phyloP scores from a whole-genome alignment of 352 stramenopile genomes.

The Phytophthora sp. region DNA sequence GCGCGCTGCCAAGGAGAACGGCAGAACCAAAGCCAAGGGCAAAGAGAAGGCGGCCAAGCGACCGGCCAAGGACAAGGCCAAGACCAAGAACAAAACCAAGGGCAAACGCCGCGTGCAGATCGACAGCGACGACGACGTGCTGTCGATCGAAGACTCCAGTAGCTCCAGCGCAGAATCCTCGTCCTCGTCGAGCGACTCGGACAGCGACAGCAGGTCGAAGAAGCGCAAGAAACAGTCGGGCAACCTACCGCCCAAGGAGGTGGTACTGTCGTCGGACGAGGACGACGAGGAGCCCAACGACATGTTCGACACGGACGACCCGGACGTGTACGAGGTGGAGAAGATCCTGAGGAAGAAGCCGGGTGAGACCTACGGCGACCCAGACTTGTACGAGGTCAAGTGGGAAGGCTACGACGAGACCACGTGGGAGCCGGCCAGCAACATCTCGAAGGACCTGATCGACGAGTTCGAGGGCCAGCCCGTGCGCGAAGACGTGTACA shows the following conservation, averaged over 20 bases:
- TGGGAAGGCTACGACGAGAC: conserved; percentile 84
- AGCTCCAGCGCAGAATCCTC: conserved; percentile 35
- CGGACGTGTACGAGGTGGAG: conserved; percentile 86
- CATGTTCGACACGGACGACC: conserved; percentile 79
- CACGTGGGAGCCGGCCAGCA: conserved; percentile 77
- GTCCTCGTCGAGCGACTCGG: conserved; percentile 37
- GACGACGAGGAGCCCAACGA: conserved; percentile 77
- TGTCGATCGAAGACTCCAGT: conserved; percentile 36
- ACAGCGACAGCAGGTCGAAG: conserved; percentile 37
- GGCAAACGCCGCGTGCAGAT: conserved; percentile 30
- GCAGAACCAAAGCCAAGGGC: conserved; percentile 18
- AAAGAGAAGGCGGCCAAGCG: conserved; percentile 23
- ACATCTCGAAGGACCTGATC: conserved; percentile 83
- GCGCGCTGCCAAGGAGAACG: neutral
- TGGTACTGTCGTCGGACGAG: conserved; percentile 74
- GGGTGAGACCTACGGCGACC: conserved; percentile 51
- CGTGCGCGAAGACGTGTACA: conserved; percentile 80
- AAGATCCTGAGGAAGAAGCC: conserved; percentile 66
- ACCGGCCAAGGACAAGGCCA: neutral
- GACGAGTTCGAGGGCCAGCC: conserved; percentile 79
- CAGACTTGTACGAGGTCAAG: conserved; percentile 81
- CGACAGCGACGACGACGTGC: conserved; percentile 41
- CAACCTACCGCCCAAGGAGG: conserved; percentile 65
- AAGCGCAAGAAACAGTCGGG: conserved; percentile 43
- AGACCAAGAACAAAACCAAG: conserved; percentile 10